Conservation (phyloP, 805 yeast genomes). For the Ogataea trehaloabstinens region DNA sequence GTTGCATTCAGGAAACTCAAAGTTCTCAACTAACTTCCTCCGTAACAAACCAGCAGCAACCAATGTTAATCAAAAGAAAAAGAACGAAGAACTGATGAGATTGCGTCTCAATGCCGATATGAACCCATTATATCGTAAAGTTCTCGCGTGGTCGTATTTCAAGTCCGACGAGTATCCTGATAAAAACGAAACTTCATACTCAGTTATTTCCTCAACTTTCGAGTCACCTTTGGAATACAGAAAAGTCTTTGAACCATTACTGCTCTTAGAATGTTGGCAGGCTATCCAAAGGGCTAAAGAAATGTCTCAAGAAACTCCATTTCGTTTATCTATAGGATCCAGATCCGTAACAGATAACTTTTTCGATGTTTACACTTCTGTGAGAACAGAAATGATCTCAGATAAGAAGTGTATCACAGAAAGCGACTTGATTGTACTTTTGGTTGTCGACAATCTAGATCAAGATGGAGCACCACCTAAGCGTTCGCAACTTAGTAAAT, state of each 20-base stretch:
- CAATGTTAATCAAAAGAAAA: slow-evolving; percentile 42
- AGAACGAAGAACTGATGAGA: slow-evolving; percentile 76
- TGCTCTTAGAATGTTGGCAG: slow-evolving; percentile 93
- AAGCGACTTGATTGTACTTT: slow-evolving; percentile 69
- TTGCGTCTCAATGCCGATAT: slow-evolving; percentile 73
- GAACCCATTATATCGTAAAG: slow-evolving; percentile 65
- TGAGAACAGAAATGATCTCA: slow-evolving; percentile 48
- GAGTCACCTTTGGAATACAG: slow-evolving; percentile 62
- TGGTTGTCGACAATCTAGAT: slow-evolving; percentile 44
- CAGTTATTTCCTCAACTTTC: slow-evolving; percentile 55
- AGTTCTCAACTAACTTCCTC: slow-evolving; percentile 5
- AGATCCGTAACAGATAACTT: slow-evolving; percentile 82
- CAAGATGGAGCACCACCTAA: slow-evolving; percentile 24
- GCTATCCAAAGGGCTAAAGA: slow-evolving; percentile 72
- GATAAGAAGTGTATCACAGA: slow-evolving; percentile 60
- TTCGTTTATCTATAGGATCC: slow-evolving; percentile 69
- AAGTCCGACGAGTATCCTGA: slow-evolving; percentile 56
- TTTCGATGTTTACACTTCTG: slow-evolving; percentile 79
- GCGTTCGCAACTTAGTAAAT: slow-evolving; percentile 11
- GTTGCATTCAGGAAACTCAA: slow-evolving; percentile 19
- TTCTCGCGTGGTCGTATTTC: slow-evolving; percentile 77
- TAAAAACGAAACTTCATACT: slow-evolving; percentile 36
- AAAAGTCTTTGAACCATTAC: slow-evolving; percentile 69
- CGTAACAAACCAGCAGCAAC: slow-evolving; percentile 20
- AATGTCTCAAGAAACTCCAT: slow-evolving; percentile 57